phyloP scores from a whole-genome alignment of 2,329 filamentous ascomycete species.

The Xylariaceae sp. region DNA sequence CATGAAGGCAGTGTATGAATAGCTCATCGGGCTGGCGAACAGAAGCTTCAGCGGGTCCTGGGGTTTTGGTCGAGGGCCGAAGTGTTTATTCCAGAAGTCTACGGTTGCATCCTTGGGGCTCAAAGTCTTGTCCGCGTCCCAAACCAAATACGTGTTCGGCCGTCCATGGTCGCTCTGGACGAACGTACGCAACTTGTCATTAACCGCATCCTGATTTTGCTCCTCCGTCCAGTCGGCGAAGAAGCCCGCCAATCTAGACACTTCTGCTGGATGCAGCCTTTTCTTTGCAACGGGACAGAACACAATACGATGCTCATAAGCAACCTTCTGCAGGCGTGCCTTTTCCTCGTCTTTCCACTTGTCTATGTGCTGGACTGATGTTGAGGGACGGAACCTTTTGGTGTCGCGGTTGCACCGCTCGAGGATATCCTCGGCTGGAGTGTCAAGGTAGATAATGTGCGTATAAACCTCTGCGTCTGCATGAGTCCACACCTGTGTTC shows the following conservation, averaged over 20 bases:
- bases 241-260: too few species aligned
- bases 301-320: background rate
- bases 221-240: too few species aligned
- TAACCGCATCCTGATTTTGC: too few species aligned
- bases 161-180: too few species aligned
- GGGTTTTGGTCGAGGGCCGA: too few species aligned
- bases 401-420: conserved; percentile 31
- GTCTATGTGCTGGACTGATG: conserved; percentile 29
- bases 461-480: conserved; percentile 41
- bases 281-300: conserved; percentile 16
- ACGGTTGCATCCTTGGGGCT: conserved; percentile 39
- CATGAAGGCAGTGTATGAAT: conserved; percentile 47
- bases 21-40: conserved; percentile 38
- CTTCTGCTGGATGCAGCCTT: too few species aligned
- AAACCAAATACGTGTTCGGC: conserved; percentile 40
- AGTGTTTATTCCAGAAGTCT: conserved; percentile 37
- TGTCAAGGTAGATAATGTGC: conserved; percentile 51
- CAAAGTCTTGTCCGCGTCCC: conserved; percentile 54
- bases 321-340: background rate
- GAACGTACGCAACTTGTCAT: too few species aligned
- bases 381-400: conserved; percentile 24
- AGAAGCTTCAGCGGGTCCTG: conserved; percentile 31
- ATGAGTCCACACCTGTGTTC: conserved; percentile 31
- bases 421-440: conserved; percentile 27
- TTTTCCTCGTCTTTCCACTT: conserved; percentile 42